Evolutionary conservation across 352 stramenopile species (phyloP).

Genomic region (Phytophthora sp.): DNA sequence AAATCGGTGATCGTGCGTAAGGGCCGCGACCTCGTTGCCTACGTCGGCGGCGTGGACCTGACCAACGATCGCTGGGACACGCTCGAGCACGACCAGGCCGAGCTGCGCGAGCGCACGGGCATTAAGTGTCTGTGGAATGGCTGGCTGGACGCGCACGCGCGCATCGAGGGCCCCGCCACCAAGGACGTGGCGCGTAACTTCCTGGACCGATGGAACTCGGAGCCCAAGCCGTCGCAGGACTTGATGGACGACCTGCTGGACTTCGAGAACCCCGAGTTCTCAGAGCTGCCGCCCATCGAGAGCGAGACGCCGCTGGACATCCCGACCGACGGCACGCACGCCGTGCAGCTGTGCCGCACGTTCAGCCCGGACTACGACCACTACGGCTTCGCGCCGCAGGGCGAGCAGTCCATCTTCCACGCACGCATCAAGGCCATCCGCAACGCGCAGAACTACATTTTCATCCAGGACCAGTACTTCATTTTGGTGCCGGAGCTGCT

Average conservation of each 20-base stretch:
- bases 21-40: slow-evolving; percentile 43
- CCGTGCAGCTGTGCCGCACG: slow-evolving; percentile 62
- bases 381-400: slow-evolving; percentile 58
- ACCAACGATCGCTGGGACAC: slow-evolving; percentile 72
- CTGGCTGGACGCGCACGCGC: slow-evolving; percentile 65
- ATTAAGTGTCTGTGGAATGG: slow-evolving; percentile 52
- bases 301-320: slow-evolving; percentile 5
- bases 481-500: slow-evolving; percentile 57
- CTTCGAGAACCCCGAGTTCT: slow-evolving; percentile 54
- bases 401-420: slow-evolving; percentile 60
- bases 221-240: slow-evolving; percentile 37
- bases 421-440: slow-evolving; percentile 54
- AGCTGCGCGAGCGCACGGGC: slow-evolving; percentile 41
- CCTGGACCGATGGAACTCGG: slow-evolving; percentile 65
- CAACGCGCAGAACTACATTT: slow-evolving; percentile 57
- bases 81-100: slow-evolving; percentile 52
- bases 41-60: slow-evolving; percentile 62
- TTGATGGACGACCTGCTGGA: slow-evolving; percentile 54
- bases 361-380: slow-evolving; percentile 53
- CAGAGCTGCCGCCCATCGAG: slow-evolving; percentile 21
- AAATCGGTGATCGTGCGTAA: slow-evolving; percentile 68
- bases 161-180: slow-evolving; percentile 48
- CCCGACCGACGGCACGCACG: slow-evolving; percentile 5
- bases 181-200: slow-evolving; percentile 75
- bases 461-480: slow-evolving; percentile 74